Percentiles rank a stretch among this genome's conserved stretches.
Evolutionary conservation across 116 monocot species (phyloP).

Genomic region (Phalaenopsis hybrid): DNA sequence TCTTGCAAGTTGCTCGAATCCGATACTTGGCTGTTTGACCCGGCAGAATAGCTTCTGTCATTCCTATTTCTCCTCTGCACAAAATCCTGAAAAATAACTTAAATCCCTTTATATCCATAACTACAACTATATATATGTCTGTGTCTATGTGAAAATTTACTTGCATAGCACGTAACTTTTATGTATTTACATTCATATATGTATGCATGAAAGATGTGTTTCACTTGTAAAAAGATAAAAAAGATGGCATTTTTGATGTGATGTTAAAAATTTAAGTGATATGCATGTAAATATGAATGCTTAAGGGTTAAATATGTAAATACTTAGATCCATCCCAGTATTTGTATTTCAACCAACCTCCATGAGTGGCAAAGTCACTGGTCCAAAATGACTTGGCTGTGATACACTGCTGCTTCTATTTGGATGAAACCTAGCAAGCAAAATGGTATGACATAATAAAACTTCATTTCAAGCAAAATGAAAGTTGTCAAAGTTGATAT

Average conservation of each 20-base stretch:
- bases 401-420: neutral
- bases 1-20: slow-evolving; percentile 41
- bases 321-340: neutral
- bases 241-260: no score
- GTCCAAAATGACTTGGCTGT: neutral
- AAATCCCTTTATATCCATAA: no score
- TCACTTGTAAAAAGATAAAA: no score
- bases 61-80: slow-evolving; percentile 1
- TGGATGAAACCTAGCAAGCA: neutral
- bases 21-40: slow-evolving; percentile 34
- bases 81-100: slow-evolving; percentile 10
- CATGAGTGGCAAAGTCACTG: slow-evolving; percentile 23
- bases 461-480: neutral
- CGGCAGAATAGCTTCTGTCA: slow-evolving; percentile 16
- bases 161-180: no score
- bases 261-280: no score
- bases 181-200: no score
- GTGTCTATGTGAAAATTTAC: no score
- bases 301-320: no score
- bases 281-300: no score
- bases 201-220: no score
- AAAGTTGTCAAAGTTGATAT: neutral
- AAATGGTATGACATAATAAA: neutral
- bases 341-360: slow-evolving; percentile 11
- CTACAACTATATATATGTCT: no score